Evolutionary conservation across 1,139 yeast genomes (phyloP).

Genomic region (Candida sojae): DNA sequence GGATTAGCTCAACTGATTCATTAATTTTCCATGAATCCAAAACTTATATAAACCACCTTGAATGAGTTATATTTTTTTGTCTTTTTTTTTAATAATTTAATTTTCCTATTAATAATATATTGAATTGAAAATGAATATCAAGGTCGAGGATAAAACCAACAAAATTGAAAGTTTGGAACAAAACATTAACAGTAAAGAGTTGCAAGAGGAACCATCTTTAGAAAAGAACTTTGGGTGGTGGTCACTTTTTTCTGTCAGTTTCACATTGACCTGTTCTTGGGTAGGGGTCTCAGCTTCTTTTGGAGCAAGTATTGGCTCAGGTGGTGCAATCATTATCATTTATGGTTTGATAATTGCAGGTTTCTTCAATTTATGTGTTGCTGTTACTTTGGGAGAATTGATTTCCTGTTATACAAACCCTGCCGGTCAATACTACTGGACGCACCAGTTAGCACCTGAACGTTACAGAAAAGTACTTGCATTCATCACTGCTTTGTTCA

Average conservation of each 20-base stretch:
- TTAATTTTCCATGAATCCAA: background rate
- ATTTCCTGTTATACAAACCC: slow-evolving; percentile 20
- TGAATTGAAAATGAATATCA: slow-evolving; percentile 1
- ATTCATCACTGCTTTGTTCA: slow-evolving; percentile 9
- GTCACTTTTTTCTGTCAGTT: slow-evolving; percentile 44
- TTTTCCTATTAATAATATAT: background rate
- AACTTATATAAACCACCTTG: background rate
- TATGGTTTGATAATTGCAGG: slow-evolving; percentile 42
- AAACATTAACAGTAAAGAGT: background rate
- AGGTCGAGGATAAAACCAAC: background rate
- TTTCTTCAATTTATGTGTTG: slow-evolving; percentile 7
- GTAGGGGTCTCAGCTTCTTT: slow-evolving; percentile 53
- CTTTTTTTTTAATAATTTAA: background rate
- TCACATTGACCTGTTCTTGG: slow-evolving; percentile 57
- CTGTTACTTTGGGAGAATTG: slow-evolving; percentile 17
- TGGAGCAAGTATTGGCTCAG: slow-evolving; percentile 48
- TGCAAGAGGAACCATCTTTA: background rate
- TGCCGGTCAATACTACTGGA: slow-evolving; percentile 24
- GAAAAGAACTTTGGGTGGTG: slow-evolving; percentile 9
- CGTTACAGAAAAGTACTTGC: slow-evolving; percentile 7
- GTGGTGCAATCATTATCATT: slow-evolving; percentile 51
- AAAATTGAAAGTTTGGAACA: slow-evolving; percentile 1
- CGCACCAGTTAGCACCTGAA: slow-evolving; percentile 11
- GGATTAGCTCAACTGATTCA: background rate
- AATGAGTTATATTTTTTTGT: background rate